Percentiles rank a stretch among this genome's conserved stretches.
These are phyloP conservation scores for Claviceps maximensis DNA, from an alignment of 2,329 filamentous ascomycete species.

Conservation along the genomic window DNA sequence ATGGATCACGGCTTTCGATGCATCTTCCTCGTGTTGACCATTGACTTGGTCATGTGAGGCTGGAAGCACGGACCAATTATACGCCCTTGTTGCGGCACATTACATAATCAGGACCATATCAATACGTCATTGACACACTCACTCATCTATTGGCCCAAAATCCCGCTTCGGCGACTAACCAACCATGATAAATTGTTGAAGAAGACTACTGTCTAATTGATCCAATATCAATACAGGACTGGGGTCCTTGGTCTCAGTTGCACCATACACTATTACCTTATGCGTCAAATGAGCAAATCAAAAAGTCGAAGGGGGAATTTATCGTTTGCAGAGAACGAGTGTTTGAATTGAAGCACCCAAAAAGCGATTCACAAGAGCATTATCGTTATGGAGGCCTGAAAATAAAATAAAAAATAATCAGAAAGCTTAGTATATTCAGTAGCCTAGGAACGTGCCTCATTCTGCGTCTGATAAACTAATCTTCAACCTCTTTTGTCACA, in stretches of 20 bases:
- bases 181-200: neutral
- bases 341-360: neutral
- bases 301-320: neutral
- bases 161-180: neutral
- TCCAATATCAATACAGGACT: neutral
- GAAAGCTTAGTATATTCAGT: neutral
- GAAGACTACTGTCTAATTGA: neutral
- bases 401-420: neutral
- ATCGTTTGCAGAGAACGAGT: neutral
- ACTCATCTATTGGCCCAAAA: neutral
- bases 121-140: neutral
- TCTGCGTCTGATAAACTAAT: neutral
- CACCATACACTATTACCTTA: neutral
- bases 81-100: neutral
- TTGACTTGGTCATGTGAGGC: constrained; percentile 20
- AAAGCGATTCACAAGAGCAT: neutral
- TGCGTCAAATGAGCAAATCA: neutral
- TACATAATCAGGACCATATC: constrained; percentile 1
- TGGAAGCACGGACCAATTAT: constrained; percentile 14
- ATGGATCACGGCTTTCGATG: neutral
- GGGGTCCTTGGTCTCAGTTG: neutral
- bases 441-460: neutral
- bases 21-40: neutral
- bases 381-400: neutral
- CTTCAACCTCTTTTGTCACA: neutral